A percentile compares a stretch with the other conserved stretches of the same genome.
Evolutionary conservation across 2,329 filamentous ascomycete genomes (phyloP).

Genomic region (Colletotrichum sansevieriae): DNA sequence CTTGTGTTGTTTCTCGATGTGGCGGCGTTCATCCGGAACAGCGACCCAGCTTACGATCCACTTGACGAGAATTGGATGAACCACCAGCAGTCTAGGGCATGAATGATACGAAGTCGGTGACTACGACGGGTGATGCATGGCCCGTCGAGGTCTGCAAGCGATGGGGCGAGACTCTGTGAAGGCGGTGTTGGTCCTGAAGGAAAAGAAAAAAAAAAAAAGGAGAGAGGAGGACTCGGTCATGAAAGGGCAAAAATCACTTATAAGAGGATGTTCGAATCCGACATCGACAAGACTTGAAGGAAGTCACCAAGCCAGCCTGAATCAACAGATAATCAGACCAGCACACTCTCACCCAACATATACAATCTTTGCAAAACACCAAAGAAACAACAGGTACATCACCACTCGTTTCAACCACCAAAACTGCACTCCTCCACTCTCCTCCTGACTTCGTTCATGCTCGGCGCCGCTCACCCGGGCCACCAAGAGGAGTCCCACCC

Average conservation of each 20-base stretch:
- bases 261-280: constrained; percentile 8
- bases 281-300: not conserved
- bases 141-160: not conserved
- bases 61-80: constrained; percentile 19
- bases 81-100: not conserved
- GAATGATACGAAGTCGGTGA: constrained; percentile 7
- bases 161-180: not conserved
- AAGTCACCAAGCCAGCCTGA: constrained; percentile 16
- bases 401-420: constrained; percentile 1
- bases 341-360: not conserved
- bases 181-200: not conserved
- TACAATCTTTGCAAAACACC: constrained; percentile 6
- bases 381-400: not conserved
- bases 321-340: constrained; percentile 8
- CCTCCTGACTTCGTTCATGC: too few species aligned
- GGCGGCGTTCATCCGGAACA: constrained; percentile 11
- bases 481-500: too few species aligned
- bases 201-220: not conserved
- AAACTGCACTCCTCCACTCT: constrained; percentile 4
- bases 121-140: constrained; percentile 19
- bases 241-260: constrained; percentile 4
- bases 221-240: not conserved
- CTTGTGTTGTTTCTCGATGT: constrained; percentile 9
- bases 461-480: too few species aligned
- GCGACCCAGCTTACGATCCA: constrained; percentile 1